A percentile compares a stretch with the other conserved stretches of the same genome.
These are phyloP conservation scores for Lentinula guzmanii DNA, from an alignment of 768 basidiomycete genomes.

Conservation along the genomic window DNA sequence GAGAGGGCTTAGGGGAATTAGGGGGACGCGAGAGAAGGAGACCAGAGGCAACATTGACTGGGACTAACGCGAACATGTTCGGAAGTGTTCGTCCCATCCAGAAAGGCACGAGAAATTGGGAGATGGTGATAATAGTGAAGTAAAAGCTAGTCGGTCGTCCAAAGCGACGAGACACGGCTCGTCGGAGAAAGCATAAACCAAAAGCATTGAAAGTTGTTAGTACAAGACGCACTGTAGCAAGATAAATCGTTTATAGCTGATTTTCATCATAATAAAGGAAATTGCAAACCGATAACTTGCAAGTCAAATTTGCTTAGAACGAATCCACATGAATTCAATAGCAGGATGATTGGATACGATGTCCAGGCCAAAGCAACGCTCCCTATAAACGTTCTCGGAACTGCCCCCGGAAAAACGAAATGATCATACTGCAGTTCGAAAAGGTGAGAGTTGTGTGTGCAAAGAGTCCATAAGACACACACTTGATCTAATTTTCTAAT, in stretches of 20 bases:
- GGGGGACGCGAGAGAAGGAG: constrained; percentile 40
- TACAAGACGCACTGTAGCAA: constrained; percentile 58
- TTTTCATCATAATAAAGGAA: neutral
- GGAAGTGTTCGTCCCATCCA: constrained; percentile 94
- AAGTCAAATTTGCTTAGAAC: constrained; percentile 56
- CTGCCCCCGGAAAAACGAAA: constrained; percentile 77
- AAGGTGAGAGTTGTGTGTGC: neutral
- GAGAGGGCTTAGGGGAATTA: constrained; percentile 31
- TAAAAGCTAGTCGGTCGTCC: constrained; percentile 49
- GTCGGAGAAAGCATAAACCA: constrained; percentile 57
- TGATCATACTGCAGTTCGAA: constrained; percentile 76
- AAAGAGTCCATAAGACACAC: constrained; percentile 17
- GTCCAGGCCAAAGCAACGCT: constrained; percentile 62
- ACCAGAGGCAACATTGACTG: constrained; percentile 56
- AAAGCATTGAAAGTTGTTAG: constrained; percentile 62
- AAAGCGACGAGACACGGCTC: constrained; percentile 57
- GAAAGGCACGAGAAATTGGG: constrained; percentile 89
- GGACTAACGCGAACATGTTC: constrained; percentile 83
- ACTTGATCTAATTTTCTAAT: constrained; percentile 43
- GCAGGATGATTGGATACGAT: constrained; percentile 39
- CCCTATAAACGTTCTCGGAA: constrained; percentile 85
- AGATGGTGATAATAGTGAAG: constrained; percentile 65
- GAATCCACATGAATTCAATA: constrained; percentile 35
- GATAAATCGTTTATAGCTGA: neutral
- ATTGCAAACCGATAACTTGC: constrained; percentile 59